Base-by-base conservation (phyloP, 805 yeast genomes). In the Candida anglica region DNA sequence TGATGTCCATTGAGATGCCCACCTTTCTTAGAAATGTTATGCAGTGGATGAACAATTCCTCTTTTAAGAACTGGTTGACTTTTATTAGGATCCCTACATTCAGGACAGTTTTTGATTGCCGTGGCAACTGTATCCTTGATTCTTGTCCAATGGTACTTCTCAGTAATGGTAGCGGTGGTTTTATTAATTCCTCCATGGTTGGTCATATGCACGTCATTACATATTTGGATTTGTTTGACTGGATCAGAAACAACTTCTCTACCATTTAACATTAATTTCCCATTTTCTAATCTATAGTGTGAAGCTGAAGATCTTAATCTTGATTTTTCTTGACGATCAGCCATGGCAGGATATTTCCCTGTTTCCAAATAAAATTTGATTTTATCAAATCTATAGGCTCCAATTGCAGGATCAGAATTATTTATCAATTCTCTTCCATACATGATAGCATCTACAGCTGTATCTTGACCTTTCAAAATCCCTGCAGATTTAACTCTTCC, bases 401-500 rank as follows among this genome's bases (percentile, higher is more conserved):
- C 75, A 16, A 60, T 52, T 2, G 73, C 60, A 25, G 75, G 70
- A 36, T 74, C 79, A 0, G 64, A 59, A 27, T 66, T 59, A 36
- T 75, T 78, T 5, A 81, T 76, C 34, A 91, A 67, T 46, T 85
- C 91, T 39, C 85, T 71, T 1, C 95, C 95, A 56, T 86, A 91
- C 29, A 86, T 82, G 15, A 85, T 66, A 0, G 95, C 86, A 57
- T 89, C 96, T 2, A 89, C 93, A 0, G 96, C 85, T 27, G 76
- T 74, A 38, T 84, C 89, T 44, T 80, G 81, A 22, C 91, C 94
- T 54, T 86, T 86, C 43, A 91, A 66, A 36, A 86, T 79, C 8
- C 95, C 98, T 4, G 96, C 95, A n/a, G 84, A 79, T 44, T 82
- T 84, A 30, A 91, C 68, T 28, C 84, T 73, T 2, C 96, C 96